Conservation (phyloP, 768 basidiomycete genomes). For the Amyloporia xantha region DNA sequence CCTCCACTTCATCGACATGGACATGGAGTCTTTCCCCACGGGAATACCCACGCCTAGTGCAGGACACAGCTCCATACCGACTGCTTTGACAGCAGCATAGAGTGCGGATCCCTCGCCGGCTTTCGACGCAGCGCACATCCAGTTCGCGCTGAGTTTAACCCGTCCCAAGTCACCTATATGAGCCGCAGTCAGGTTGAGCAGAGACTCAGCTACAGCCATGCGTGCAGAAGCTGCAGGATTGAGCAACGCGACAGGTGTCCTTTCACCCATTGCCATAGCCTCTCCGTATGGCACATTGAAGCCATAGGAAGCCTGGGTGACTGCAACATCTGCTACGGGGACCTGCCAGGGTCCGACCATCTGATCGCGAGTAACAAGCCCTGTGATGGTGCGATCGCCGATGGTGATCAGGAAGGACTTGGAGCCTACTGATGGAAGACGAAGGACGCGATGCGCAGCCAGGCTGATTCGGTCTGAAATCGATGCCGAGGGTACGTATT, state of each 20-base stretch:
- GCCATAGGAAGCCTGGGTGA: slow-evolving; percentile 91
- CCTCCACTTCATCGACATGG: slow-evolving; percentile 95
- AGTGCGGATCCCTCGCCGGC: slow-evolving; percentile 83
- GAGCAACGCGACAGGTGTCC: slow-evolving; percentile 87
- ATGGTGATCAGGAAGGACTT: slow-evolving; percentile 99
- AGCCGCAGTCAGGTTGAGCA: slow-evolving; percentile 87
- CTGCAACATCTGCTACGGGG: slow-evolving; percentile 94
- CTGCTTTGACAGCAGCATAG: slow-evolving; percentile 84
- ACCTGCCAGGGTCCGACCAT: slow-evolving; percentile 99
- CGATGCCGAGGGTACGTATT: slow-evolving; percentile 50
- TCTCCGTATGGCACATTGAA: slow-evolving; percentile 82
- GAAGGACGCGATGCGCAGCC: slow-evolving; percentile 80
- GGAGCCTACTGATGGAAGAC: slow-evolving; percentile 86
- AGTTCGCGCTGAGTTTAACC: slow-evolving; percentile 97
- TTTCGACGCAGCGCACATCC: slow-evolving; percentile 96
- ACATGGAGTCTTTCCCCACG: slow-evolving; percentile 99
- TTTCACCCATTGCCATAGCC: slow-evolving; percentile 98
- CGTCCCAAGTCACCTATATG: slow-evolving; percentile 58
- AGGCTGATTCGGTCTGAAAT: slow-evolving; percentile 44
- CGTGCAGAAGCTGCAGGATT: slow-evolving; percentile 86
- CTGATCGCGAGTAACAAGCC: slow-evolving; percentile 92
- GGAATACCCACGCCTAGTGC: slow-evolving; percentile 88
- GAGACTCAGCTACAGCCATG: slow-evolving; percentile 92
- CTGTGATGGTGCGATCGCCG: slow-evolving; percentile 90
- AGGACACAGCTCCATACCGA: slow-evolving; percentile 93